Evolutionary conservation across 495 filamentous ascomycete species (phyloP), one percentile per base, ranked within the genome.

Genomic region (Penicillium bovifimosum): DNA sequence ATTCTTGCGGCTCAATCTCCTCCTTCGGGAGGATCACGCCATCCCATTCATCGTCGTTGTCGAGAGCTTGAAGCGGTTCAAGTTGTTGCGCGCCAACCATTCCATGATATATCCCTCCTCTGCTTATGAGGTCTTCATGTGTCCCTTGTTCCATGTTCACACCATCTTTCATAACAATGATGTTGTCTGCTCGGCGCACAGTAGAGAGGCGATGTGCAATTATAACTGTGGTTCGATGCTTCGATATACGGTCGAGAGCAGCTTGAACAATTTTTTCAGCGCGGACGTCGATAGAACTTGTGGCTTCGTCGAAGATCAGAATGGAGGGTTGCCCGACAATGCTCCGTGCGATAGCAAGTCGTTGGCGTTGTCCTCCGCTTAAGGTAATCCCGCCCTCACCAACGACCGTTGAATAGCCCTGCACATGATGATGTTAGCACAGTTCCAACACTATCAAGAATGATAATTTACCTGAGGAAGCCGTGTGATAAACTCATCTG

Each of bases 251-350:
- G 41, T 71, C 72, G 9, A 70, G 71, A 18, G 63, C 75, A 11
- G 74, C 69, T 41, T 80, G 78, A 2, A 85, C 72, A 1, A 75
- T 50, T 27, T 56, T 66, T 46, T 83, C 80, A 2, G 62, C 66
- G 2, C 51, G 61, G 5, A 76, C 58, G 65, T 84, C 80, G 8
- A 84, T 66, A 0, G 80, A 70, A 44, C 68, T 74, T 0, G 78
- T 80, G 0, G 69, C 70, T 59, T 82, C 79, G 38, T 80, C 78
- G 4, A 80, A 63, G 7, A 96, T 73, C 6, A 96, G 75, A 61
- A 96, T 86, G 61, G 85, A 86, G 2, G 91, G 91, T 56, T 92
- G 78, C 10, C 78, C 83, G n/a, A 95, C 85, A 39, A 96, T 84
- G 16, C 86, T 86, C 41, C 91, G 78, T 1, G 91, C 90, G 14